Conservation (phyloP, 78 protist species). For the Andalucia godoyi region DNA sequence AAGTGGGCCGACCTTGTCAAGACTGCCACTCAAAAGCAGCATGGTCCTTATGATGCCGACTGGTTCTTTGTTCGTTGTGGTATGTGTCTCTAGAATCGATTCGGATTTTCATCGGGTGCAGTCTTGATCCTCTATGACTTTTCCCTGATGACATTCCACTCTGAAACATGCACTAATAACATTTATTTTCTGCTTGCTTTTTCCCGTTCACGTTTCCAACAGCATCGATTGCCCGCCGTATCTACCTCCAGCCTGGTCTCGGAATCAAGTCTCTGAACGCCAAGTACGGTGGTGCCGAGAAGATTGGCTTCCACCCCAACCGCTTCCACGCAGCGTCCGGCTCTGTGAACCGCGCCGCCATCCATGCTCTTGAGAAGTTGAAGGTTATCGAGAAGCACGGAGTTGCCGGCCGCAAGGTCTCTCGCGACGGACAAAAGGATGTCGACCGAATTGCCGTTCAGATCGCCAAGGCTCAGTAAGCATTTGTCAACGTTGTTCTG, state of each 20-base stretch:
- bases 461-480: too few relatives aligned
- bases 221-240: conserved; percentile 68
- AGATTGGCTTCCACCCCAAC: conserved; percentile 31
- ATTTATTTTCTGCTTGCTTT: neutral
- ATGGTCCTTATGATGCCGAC: conserved; percentile 90
- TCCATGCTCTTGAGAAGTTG: conserved; percentile 6
- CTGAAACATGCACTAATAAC: too few relatives aligned
- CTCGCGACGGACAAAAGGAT: conserved; percentile 22
- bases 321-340: neutral
- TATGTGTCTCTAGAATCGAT: neutral
- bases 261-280: conserved; percentile 57
- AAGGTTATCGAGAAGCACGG: neutral
- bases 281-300: conserved; percentile 31
- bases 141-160: neutral
- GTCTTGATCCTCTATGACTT: neutral
- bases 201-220: neutral
- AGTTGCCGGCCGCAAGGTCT: conserved; percentile 9
- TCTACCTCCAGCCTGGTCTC: conserved; percentile 56
- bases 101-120: neutral
- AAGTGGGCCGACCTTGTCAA: conserved; percentile 83
- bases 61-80: conserved; percentile 93
- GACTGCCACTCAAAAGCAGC: conserved; percentile 81
- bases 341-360: neutral
- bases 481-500: too few relatives aligned
- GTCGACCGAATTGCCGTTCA: conserved; percentile 15